Conservation (phyloP, 805 yeast species). For the Kuraishia capsulata region DNA sequence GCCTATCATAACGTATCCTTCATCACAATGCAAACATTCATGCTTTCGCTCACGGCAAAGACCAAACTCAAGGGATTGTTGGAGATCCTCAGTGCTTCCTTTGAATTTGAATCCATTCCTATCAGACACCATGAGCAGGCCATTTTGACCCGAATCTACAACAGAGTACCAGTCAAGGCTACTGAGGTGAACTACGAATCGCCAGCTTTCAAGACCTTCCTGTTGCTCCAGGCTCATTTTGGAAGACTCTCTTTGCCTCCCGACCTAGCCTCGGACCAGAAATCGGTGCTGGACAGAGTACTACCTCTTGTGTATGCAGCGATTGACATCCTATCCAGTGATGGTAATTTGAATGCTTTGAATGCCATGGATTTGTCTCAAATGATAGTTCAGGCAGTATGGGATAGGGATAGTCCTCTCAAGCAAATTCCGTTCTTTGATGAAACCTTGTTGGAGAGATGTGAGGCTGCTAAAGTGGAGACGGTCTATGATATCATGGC, state of each 20-base stretch:
- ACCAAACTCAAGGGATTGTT: conserved; percentile 54
- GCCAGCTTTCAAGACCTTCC: conserved; percentile 60
- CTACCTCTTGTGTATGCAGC: conserved; percentile 51
- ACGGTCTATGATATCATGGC: conserved; percentile 75
- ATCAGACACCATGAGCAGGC: conserved; percentile 53
- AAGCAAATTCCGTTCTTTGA: conserved; percentile 73
- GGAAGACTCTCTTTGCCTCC: conserved; percentile 54
- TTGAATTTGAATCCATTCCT: conserved; percentile 62
- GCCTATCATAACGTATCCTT: conserved; percentile 63
- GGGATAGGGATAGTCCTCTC: conserved; percentile 74
- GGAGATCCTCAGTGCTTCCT: conserved; percentile 56
- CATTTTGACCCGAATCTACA: conserved; percentile 39
- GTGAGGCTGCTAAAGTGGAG: conserved; percentile 46
- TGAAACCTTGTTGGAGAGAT: conserved; percentile 40
- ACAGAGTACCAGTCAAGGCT: conserved; percentile 55
- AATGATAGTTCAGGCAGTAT: conserved; percentile 78
- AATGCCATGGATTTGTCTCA: conserved; percentile 83
- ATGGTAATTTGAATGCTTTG: conserved; percentile 71
- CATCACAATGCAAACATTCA: conserved; percentile 56
- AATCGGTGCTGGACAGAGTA: conserved; percentile 36
- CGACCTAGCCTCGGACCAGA: conserved; percentile 53
- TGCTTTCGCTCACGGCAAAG: conserved; percentile 37
- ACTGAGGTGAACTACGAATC: conserved; percentile 27
- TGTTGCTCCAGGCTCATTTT: conserved; percentile 75
- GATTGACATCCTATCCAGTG: conserved; percentile 70